Evolutionary conservation across 1,284 basidiomycete species (phyloP), one percentile per base, ranked within the genome.

Genomic region (Phlebopus sp.): DNA sequence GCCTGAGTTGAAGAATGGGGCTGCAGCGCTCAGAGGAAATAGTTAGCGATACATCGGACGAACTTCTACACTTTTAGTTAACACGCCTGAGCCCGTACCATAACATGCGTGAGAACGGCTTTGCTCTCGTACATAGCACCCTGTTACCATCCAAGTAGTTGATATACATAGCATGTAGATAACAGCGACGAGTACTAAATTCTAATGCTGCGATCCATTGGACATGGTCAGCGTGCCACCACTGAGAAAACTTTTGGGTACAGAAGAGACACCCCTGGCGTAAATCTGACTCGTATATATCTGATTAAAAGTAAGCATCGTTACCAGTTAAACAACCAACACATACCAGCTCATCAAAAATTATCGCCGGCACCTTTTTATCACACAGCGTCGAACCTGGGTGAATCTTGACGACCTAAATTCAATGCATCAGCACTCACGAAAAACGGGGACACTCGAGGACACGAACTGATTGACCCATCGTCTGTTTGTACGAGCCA

Each of bases 311-410:
- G 18, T 36, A 21, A 51, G 48, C 35, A 51, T 42, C 40, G 54
- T 15, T 23, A 34, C 46, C 8, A n/a, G 23, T 15, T 15, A 5
- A 31, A 17, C 19, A 14, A 11, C 29, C 14, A 30, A 32, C 23
- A 75, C 88, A 58, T 54, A 95, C 93, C 58, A 97, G 72, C 64
- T 97, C 94, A 63, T 95, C 87, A 61, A 90, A 97, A 39, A 97
- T 77, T 49, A 97, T 92, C 5, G 86, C 90, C 0, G 85, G 82
- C 1, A 84, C 79, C 62, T 89, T 91, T 60, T 87, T 90, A 52
- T 88, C 84, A 52, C 79, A 80, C 52, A 97, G 63, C 2, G 82
- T 79, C 17, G 91, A 94, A 19, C 86, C 79, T 0, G 94, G 94
- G 63, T 97, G 92, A 30, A 97, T 88, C 66, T 94, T 95, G 53